Percentiles rank a stretch among this genome's conserved stretches.
Conservation (phyloP, 2,329 filamentous ascomycete species). For the Fusarium lyarnte region DNA sequence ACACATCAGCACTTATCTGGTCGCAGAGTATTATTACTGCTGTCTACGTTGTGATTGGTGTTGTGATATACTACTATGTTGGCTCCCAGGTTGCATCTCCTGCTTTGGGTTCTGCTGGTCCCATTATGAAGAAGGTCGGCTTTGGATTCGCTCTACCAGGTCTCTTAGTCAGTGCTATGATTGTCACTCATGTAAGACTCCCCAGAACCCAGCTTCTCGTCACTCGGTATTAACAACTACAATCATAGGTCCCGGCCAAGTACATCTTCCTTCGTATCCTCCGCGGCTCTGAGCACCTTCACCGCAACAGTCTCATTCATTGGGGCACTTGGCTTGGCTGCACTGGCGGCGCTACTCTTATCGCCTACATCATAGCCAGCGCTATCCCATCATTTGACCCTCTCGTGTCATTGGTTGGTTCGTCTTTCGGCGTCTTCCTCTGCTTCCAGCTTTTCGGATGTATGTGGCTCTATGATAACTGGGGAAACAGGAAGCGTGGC, state of each 20-base stretch:
- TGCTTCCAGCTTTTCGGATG: constrained; percentile 33
- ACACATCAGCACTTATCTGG: constrained; percentile 41
- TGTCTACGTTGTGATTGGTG: constrained; percentile 47
- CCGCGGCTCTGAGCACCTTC: constrained; percentile 44
- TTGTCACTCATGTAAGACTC: constrained; percentile 43
- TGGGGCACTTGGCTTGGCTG: constrained; percentile 44
- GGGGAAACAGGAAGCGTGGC: not conserved
- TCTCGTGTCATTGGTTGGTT: constrained; percentile 28
- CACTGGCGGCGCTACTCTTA: constrained; percentile 9
- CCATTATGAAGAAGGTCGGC: constrained; percentile 53
- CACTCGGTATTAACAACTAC: not conserved
- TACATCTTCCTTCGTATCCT: constrained; percentile 46
- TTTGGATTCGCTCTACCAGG: constrained; percentile 53
- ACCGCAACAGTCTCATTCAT: constrained; percentile 39
- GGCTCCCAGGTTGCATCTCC: constrained; percentile 58
- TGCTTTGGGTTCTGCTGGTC: constrained; percentile 57
- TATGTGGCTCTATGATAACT: constrained; percentile 35
- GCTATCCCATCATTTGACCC: constrained; percentile 28
- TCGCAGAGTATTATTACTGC: constrained; percentile 43
- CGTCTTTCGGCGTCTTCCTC: constrained; percentile 30
- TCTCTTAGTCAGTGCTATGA: constrained; percentile 41
- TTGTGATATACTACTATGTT: constrained; percentile 57
- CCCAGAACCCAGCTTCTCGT: not conserved
- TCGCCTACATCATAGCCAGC: constrained; percentile 33
- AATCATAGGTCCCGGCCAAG: constrained; percentile 32